A percentile compares a stretch with the other conserved stretches of the same genome.
These are phyloP conservation scores for Inga oerstediana DNA, from an alignment of 306 rosid species.

Conservation along the genomic window DNA sequence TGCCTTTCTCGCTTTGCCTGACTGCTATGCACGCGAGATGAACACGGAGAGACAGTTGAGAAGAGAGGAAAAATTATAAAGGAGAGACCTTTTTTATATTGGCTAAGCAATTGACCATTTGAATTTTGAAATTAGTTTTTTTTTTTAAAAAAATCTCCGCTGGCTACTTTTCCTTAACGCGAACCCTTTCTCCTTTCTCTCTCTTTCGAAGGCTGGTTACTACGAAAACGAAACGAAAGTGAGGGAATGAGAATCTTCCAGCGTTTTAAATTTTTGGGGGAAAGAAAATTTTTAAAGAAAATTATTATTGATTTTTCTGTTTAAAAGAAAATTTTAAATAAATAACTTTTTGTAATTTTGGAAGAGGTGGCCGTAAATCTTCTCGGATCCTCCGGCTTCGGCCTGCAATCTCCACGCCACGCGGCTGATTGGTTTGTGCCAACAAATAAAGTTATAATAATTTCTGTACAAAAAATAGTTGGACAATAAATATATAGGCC, in stretches of 20 bases:
- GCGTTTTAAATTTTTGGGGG: background rate
- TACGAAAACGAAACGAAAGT: slow-evolving; percentile 33
- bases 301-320: background rate
- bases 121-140: background rate
- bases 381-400: slow-evolving; percentile 37
- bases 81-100: slow-evolving; percentile 29
- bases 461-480: background rate
- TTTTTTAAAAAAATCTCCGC: background rate
- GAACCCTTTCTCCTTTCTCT: slow-evolving; percentile 16
- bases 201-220: slow-evolving; percentile 20
- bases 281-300: background rate
- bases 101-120: background rate
- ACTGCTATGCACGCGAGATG: slow-evolving; percentile 72
- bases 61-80: slow-evolving; percentile 35
- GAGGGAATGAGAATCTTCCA: slow-evolving; percentile 29
- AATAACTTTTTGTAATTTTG: background rate
- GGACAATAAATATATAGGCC: background rate
- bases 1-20: slow-evolving; percentile 40
- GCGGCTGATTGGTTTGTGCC: background rate
- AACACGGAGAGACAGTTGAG: slow-evolving; percentile 85
- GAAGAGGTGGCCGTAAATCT: slow-evolving; percentile 19
- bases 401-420: slow-evolving; percentile 31
- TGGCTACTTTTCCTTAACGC: slow-evolving; percentile 41
- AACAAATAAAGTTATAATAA: background rate
- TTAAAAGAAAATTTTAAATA: background rate